Percentiles rank a stretch among this genome's conserved stretches.
Evolutionary conservation across 305 asterid genomes (phyloP).

Genomic region (Fraxinus floribunda): DNA sequence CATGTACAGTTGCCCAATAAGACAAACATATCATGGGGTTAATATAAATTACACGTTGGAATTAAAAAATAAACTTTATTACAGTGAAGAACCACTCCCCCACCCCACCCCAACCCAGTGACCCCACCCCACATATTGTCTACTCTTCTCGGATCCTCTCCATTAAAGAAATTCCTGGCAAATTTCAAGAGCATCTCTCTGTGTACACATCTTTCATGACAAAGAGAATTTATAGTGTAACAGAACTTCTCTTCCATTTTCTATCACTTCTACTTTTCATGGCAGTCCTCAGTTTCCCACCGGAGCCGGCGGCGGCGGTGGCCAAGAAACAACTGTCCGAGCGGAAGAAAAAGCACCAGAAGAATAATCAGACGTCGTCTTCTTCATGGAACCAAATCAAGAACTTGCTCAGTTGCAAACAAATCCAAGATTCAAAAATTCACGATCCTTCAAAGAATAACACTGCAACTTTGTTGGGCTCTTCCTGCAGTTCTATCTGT

Average conservation of each 20-base stretch:
- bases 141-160: slow-evolving; percentile 57
- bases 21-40: slow-evolving; percentile 18
- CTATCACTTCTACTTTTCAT: slow-evolving; percentile 44
- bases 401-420: slow-evolving; percentile 74
- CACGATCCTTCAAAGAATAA: slow-evolving; percentile 59
- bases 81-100: slow-evolving; percentile 19
- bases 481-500: slow-evolving; percentile 64
- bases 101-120: not conserved
- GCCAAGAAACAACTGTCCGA: slow-evolving; percentile 35
- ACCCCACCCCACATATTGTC: not conserved
- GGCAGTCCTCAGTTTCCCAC: slow-evolving; percentile 59
- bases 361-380: slow-evolving; percentile 24
- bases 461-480: slow-evolving; percentile 1
- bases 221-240: slow-evolving; percentile 31
- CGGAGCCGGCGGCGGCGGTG: slow-evolving; percentile 22
- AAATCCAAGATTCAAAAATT: slow-evolving; percentile 50
- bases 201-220: slow-evolving; percentile 40
- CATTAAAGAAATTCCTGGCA: slow-evolving; percentile 48
- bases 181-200: slow-evolving; percentile 27
- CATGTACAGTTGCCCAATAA: not conserved
- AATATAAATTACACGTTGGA: slow-evolving; percentile 15
- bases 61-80: slow-evolving; percentile 1
- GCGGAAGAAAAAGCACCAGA: slow-evolving; percentile 40
- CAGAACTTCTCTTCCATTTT: slow-evolving; percentile 36
- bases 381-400: slow-evolving; percentile 91